Conservation (phyloP, 1,284 basidiomycete genomes). For the Melanopsichium pennsylvanicum region DNA sequence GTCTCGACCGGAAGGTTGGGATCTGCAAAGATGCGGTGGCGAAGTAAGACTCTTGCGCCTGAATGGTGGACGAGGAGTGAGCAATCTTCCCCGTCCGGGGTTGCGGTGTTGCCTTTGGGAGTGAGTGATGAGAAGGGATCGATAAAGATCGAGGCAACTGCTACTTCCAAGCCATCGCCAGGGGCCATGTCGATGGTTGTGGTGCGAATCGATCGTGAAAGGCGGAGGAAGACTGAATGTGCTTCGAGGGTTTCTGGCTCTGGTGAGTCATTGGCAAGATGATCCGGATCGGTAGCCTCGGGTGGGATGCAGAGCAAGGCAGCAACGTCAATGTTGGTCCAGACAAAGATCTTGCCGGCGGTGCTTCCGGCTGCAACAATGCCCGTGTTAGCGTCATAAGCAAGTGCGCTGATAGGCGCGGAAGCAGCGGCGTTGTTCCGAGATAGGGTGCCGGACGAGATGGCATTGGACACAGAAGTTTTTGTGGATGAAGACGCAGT, state of each 20-base stretch:
- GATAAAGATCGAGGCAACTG: slow-evolving; percentile 27
- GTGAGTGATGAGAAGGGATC: slow-evolving; percentile 7
- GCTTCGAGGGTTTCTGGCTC: slow-evolving; percentile 26
- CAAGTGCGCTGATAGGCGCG: slow-evolving; percentile 47
- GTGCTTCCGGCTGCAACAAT: slow-evolving; percentile 53
- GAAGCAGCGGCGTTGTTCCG: slow-evolving; percentile 18
- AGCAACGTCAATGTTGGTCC: slow-evolving; percentile 46
- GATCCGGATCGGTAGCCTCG: slow-evolving; percentile 36
- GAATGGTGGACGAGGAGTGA: slow-evolving; percentile 43
- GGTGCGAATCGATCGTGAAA: slow-evolving; percentile 16
- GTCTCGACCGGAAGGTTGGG: slow-evolving; percentile 15
- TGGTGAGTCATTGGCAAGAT: slow-evolving; percentile 12
- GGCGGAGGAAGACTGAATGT: slow-evolving; percentile 9
- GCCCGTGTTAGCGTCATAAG: slow-evolving; percentile 51
- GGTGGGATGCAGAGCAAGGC: slow-evolving; percentile 43
- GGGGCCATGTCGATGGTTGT: slow-evolving; percentile 28
- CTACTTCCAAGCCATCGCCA: slow-evolving; percentile 13
- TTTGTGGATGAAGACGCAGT: slow-evolving; percentile 23
- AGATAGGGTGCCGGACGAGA: slow-evolving; percentile 7
- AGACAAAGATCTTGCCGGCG: slow-evolving; percentile 54
- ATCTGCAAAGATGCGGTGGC: slow-evolving; percentile 26
- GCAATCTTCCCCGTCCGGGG: neutral
- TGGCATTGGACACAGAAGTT: slow-evolving; percentile 19
- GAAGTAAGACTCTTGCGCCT: slow-evolving; percentile 41
- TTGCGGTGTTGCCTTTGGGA: neutral